These are phyloP conservation scores for Globisporangium sylvaticum DNA, from an alignment of 352 stramenopile species.

Conservation along the genomic window DNA sequence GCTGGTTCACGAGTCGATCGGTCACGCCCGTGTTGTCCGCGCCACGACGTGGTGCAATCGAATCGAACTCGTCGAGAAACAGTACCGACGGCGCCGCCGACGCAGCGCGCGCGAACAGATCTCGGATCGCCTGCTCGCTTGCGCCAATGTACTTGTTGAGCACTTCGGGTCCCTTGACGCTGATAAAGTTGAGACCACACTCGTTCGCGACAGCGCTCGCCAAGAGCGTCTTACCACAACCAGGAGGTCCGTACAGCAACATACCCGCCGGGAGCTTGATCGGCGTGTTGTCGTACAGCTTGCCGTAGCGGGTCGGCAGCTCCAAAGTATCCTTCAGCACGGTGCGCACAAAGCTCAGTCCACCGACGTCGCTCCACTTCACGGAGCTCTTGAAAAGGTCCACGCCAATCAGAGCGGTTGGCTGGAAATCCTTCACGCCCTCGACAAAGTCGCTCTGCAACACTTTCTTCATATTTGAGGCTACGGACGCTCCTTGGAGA, in stretches of 20 bases:
- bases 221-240: constrained; percentile 89
- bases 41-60: constrained; percentile 91
- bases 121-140: constrained; percentile 86
- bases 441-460: constrained; percentile 70
- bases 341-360: constrained; percentile 71
- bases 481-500: background rate
- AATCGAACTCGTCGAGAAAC: constrained; percentile 93
- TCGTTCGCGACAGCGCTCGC: constrained; percentile 86
- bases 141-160: constrained; percentile 91
- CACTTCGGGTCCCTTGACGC: constrained; percentile 88
- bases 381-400: constrained; percentile 85
- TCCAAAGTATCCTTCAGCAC: constrained; percentile 89
- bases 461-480: constrained; percentile 18
- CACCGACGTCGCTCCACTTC: constrained; percentile 86
- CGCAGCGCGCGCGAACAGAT: constrained; percentile 77
- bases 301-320: constrained; percentile 72
- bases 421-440: constrained; percentile 74
- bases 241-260: constrained; percentile 87
- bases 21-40: constrained; percentile 94
- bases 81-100: constrained; percentile 75
- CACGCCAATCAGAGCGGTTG: constrained; percentile 73
- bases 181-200: constrained; percentile 88
- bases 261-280: constrained; percentile 85
- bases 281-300: constrained; percentile 77
- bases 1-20: constrained; percentile 96